A percentile compares a stretch with the other conserved stretches of the same genome.
Evolutionary conservation across 495 filamentous ascomycete species (phyloP).

Genomic region (Daldinia childiae): DNA sequence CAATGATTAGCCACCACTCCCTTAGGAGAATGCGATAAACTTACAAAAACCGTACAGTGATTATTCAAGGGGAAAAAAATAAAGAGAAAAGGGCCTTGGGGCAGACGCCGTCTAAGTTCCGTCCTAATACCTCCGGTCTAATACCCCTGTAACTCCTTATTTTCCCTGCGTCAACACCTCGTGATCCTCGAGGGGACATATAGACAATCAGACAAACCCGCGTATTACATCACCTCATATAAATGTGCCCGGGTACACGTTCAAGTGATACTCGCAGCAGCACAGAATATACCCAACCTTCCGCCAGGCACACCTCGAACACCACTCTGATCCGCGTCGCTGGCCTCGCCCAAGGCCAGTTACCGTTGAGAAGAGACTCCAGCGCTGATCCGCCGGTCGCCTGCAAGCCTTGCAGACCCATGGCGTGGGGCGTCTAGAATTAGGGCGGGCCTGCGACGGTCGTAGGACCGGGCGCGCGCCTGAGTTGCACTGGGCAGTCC

Average conservation of each 20-base stretch:
- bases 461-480: conserved; percentile 5
- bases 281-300: conserved; percentile 35
- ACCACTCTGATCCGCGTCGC: conserved; percentile 41
- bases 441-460: neutral
- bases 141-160: neutral
- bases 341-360: conserved; percentile 25
- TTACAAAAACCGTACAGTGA: conserved; percentile 2
- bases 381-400: conserved; percentile 33
- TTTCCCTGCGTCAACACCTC: neutral
- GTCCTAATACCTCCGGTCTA: neutral
- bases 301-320: conserved; percentile 41
- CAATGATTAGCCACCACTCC: conserved; percentile 11
- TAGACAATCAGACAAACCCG: neutral
- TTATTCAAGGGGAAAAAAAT: conserved; percentile 30
- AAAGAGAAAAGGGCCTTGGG: conserved; percentile 1
- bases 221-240: neutral
- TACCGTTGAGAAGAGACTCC: conserved; percentile 40
- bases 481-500: conserved; percentile 19
- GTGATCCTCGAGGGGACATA: neutral
- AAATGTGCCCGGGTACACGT: neutral
- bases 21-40: conserved; percentile 1
- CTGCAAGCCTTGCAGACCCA: conserved; percentile 36
- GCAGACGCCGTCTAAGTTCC: conserved; percentile 1
- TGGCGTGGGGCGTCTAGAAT: neutral
- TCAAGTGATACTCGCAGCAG: conserved; percentile 21